These are phyloP conservation scores for Aspergillus sp. DNA, from an alignment of 2,329 filamentous ascomycete genomes.

Conservation along the genomic window DNA sequence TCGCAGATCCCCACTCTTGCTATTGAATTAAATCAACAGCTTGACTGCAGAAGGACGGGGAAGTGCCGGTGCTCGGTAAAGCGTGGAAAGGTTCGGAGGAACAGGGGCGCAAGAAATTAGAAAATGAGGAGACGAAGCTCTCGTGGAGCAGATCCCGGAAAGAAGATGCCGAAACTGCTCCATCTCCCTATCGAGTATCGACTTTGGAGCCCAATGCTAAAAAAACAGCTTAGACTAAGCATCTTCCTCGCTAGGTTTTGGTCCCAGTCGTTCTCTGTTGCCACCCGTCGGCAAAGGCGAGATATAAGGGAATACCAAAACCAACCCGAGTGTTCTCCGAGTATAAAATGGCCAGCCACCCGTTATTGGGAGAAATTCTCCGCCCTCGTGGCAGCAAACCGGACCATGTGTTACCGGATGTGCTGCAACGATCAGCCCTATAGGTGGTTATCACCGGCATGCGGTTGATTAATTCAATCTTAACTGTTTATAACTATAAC, in stretches of 20 bases:
- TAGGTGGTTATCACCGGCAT: background rate
- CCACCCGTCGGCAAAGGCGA: no score
- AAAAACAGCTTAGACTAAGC: no score
- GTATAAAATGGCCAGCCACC: no score
- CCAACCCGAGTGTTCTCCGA: no score
- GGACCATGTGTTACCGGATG: background rate
- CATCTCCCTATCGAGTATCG: background rate
- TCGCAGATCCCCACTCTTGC: background rate
- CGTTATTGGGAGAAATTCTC: background rate
- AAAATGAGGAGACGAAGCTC: background rate
- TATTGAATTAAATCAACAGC: background rate
- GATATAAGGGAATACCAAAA: no score
- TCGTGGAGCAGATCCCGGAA: slow-evolving; percentile 1
- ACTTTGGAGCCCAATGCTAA: no score
- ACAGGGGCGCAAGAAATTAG: background rate
- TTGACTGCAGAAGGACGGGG: background rate
- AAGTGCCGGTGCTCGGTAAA: no score
- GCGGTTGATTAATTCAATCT: no score
- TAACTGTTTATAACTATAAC: no score
- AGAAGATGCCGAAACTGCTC: background rate
- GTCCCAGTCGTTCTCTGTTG: no score
- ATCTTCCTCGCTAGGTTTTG: no score
- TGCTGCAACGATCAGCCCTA: background rate
- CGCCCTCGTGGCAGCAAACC: background rate
- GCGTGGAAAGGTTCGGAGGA: background rate